Percentiles rank a stretch among this genome's conserved stretches.
These are phyloP conservation scores for Blastobotrys raffinosifermentans DNA, from an alignment of 1,139 yeast genomes.

Conservation along the genomic window DNA sequence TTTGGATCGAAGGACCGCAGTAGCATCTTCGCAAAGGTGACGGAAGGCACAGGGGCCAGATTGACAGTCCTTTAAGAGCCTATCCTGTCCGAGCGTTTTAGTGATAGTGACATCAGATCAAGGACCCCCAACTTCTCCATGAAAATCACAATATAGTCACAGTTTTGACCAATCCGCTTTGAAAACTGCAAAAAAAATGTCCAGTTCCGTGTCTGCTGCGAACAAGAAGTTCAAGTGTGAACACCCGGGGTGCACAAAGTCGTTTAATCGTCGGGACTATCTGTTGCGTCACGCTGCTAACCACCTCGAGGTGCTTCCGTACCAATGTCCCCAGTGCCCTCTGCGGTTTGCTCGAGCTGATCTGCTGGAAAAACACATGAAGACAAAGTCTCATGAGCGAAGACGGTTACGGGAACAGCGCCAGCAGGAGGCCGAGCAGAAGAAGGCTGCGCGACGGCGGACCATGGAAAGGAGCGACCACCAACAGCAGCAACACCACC, in stretches of 20 bases:
- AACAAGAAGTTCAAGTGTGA: conserved; percentile 20
- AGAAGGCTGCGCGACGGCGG: neutral
- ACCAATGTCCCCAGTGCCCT: conserved; percentile 26
- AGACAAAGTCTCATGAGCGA: conserved; percentile 27
- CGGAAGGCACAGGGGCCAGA: no score
- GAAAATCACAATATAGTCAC: neutral
- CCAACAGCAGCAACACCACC: conserved; percentile 7
- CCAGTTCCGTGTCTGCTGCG: no score
- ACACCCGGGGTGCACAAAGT: conserved; percentile 32
- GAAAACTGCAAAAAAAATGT: no score
- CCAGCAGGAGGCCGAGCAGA: neutral
- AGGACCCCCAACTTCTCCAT: no score
- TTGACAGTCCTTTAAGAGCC: no score
- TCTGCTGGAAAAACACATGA: conserved; percentile 27
- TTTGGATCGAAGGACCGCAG: no score
- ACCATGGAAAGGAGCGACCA: neutral
- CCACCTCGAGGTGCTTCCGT: conserved; percentile 28
- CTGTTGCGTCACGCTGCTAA: conserved; percentile 35
- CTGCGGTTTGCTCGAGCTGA: conserved; percentile 28
- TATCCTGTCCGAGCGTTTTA: no score
- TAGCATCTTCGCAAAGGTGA: no score
- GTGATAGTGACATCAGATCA: no score
- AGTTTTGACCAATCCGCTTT: neutral
- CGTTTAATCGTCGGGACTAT: conserved; percentile 35
- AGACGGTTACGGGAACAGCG: conserved; percentile 20